Percentiles rank a stretch among this genome's conserved stretches.
Evolutionary conservation across 768 basidiomycete species (phyloP).

Genomic region (Collybiopsis luxurians): DNA sequence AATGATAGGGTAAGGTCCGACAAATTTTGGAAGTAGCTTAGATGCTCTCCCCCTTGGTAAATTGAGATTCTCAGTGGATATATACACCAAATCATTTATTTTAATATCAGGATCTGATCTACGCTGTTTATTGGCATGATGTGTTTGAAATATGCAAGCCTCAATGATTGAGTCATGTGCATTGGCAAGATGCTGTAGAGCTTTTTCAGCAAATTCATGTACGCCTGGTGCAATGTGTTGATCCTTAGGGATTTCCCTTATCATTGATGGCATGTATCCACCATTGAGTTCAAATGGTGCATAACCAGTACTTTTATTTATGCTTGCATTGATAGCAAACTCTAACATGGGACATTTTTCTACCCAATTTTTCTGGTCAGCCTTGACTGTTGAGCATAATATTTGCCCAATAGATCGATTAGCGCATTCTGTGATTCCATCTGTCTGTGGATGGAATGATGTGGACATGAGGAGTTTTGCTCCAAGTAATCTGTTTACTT

Average conservation of each 20-base stretch:
- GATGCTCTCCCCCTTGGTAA: constrained; percentile 28
- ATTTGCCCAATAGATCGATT: constrained; percentile 15
- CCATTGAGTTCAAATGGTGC: not conserved
- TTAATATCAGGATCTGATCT: constrained; percentile 12
- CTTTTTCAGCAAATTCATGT: constrained; percentile 19
- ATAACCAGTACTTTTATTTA: constrained; percentile 5
- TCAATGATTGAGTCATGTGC: constrained; percentile 39
- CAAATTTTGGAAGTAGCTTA: constrained; percentile 34
- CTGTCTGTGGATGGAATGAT: constrained; percentile 30
- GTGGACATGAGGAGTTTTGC: constrained; percentile 20
- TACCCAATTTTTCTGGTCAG: constrained; percentile 18
- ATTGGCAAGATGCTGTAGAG: constrained; percentile 17
- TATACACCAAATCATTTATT: constrained; percentile 26
- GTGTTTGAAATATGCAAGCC: constrained; percentile 24
- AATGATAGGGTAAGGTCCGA: constrained; percentile 34
- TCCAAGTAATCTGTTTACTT: constrained; percentile 16
- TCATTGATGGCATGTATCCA: not conserved
- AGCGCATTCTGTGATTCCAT: constrained; percentile 18
- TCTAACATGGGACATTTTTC: constrained; percentile 9
- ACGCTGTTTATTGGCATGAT: constrained; percentile 24
- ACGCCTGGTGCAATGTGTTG: constrained; percentile 15
- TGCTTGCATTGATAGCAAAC: constrained; percentile 19
- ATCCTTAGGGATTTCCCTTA: not conserved
- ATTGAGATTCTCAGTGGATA: constrained; percentile 34
- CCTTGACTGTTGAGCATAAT: constrained; percentile 4